Conservation (phyloP, 129 eudicot genomes). For the Rutidosis leptorrhynchoides region DNA sequence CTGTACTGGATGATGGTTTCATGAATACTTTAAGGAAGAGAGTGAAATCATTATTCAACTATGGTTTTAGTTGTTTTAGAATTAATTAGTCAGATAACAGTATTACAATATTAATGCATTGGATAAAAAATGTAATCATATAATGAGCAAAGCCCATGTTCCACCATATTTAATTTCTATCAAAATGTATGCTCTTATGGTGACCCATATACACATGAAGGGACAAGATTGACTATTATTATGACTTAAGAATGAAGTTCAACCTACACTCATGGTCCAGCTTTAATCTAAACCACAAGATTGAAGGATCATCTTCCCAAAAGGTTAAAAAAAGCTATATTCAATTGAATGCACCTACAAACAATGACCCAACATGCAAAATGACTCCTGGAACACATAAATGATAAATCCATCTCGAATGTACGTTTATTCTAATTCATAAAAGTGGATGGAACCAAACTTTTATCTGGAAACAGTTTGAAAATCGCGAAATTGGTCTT, state of each 20-base stretch:
- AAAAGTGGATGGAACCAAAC: background rate
- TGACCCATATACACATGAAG: background rate
- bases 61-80: background rate
- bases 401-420: background rate
- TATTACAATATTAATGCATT: background rate
- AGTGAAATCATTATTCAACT: background rate
- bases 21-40: background rate
- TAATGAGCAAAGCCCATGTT: background rate
- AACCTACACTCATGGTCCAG: background rate
- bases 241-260: background rate
- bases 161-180: background rate
- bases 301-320: background rate
- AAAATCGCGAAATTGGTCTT: background rate
- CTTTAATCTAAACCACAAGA: slow-evolving; percentile 13
- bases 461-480: background rate
- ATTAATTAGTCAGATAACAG: background rate
- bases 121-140: background rate
- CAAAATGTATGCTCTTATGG: slow-evolving; percentile 7
- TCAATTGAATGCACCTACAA: background rate
- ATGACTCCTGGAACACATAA: slow-evolving; percentile 11
- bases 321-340: background rate
- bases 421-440: background rate
- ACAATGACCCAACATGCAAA: background rate
- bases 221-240: slow-evolving; percentile 6
- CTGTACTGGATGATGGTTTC: too few relatives aligned